Conservation (phyloP, 441 rosid genomes). For the Arabidopsis hybrid region DNA sequence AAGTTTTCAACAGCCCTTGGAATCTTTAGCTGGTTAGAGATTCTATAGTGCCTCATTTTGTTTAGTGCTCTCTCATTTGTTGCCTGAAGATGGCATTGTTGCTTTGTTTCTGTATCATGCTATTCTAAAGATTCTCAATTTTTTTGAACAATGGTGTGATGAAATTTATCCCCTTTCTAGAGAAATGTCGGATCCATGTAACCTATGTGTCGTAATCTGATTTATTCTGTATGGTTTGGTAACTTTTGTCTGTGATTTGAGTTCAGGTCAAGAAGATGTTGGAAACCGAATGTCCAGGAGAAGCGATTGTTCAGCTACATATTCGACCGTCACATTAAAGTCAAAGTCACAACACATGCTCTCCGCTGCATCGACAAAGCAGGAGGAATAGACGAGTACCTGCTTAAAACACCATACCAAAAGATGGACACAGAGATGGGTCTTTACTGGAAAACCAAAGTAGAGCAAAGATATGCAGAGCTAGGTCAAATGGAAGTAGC, state of each 20-base stretch:
- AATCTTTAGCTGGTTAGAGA: constrained; percentile 1
- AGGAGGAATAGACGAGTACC: constrained; percentile 97
- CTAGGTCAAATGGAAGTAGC: constrained; percentile 77
- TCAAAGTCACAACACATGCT: constrained; percentile 88
- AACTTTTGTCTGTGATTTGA: constrained; percentile 22
- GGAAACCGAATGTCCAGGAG: constrained; percentile 98
- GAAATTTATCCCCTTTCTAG: neutral
- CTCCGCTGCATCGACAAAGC: constrained; percentile 97
- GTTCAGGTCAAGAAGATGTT: constrained; percentile 75
- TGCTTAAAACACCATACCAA: constrained; percentile 89
- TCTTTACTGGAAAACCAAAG: constrained; percentile 86
- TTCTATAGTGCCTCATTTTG: neutral
- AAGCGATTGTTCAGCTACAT: constrained; percentile 94
- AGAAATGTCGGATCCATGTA: neutral
- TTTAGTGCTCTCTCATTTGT: neutral
- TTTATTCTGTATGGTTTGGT: constrained; percentile 4
- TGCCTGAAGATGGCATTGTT: neutral
- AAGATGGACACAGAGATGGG: constrained; percentile 97
- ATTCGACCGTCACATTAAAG: constrained; percentile 85
- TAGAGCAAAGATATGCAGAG: constrained; percentile 88
- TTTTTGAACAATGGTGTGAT: neutral
- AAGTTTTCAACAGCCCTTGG: neutral
- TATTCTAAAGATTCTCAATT: neutral
- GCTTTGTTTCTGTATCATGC: constrained; percentile 9
- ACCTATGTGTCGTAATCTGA: neutral